A percentile compares a stretch with the other conserved stretches of the same genome.
Conservation (phyloP, 2,329 filamentous ascomycete species). For the Neofusicoccum umdonicola region DNA sequence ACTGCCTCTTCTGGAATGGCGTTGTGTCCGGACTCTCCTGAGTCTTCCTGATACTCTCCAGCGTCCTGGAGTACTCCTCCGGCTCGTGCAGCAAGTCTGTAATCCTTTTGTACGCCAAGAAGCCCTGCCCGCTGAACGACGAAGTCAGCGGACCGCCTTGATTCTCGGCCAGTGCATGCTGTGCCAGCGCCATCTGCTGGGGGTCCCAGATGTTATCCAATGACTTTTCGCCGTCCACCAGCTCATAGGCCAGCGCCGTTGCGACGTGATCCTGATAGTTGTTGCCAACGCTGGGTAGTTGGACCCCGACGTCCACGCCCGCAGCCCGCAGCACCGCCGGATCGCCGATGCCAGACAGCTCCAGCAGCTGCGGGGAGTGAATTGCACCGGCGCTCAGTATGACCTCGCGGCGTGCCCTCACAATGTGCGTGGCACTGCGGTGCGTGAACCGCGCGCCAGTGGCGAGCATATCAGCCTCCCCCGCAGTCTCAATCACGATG, state of each 20-base stretch:
- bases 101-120: background rate
- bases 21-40: background rate
- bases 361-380: constrained; percentile 28
- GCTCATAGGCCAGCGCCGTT: constrained; percentile 2
- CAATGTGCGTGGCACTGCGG: constrained; percentile 18
- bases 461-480: background rate
- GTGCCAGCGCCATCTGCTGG: background rate
- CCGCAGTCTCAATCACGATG: background rate
- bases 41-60: background rate
- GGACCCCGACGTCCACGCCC: constrained; percentile 29
- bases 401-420: constrained; percentile 27
- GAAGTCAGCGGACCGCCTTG: background rate
- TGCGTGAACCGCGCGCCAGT: background rate
- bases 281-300: constrained; percentile 32
- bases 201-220: background rate
- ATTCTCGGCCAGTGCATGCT: background rate
- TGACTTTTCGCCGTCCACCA: background rate
- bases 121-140: constrained; percentile 13
- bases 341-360: constrained; percentile 28
- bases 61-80: background rate
- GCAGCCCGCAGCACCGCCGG: constrained; percentile 18
- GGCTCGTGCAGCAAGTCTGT: background rate
- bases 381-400: constrained; percentile 25
- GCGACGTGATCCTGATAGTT: constrained; percentile 36
- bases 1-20: constrained; percentile 15